These are phyloP conservation scores for Lachancea sp. DNA, from an alignment of 805 yeast species.

Conservation along the genomic window DNA sequence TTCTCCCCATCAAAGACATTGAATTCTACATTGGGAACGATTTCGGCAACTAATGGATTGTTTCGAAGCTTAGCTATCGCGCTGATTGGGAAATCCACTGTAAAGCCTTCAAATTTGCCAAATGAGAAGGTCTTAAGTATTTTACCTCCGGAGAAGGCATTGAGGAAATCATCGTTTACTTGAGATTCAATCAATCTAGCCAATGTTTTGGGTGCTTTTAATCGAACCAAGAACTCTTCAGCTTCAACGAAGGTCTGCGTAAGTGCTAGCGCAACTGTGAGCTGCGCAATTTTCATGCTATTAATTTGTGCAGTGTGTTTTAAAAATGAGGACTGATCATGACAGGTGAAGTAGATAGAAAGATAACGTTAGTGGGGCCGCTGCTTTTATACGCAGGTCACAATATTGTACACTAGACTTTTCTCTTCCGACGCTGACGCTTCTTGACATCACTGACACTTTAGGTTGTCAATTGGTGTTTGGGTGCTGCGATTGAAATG, in stretches of 20 bases:
- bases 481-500: too few relatives aligned
- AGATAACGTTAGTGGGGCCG: too few relatives aligned
- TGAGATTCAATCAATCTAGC: constrained; percentile 45
- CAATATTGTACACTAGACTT: too few relatives aligned
- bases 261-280: constrained; percentile 3
- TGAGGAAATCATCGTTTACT: constrained; percentile 25
- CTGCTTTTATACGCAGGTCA: too few relatives aligned
- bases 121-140: constrained; percentile 51
- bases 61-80: constrained; percentile 41
- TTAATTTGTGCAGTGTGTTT: neutral
- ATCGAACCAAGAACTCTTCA: constrained; percentile 43
- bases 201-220: constrained; percentile 44
- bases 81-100: constrained; percentile 51
- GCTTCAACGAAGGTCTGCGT: constrained; percentile 9
- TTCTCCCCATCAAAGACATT: constrained; percentile 41
- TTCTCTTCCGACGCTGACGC: too few relatives aligned
- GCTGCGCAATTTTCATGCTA: constrained; percentile 1
- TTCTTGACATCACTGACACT: too few relatives aligned
- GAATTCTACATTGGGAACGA: constrained; percentile 60
- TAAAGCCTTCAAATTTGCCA: constrained; percentile 66
- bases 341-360: too few relatives aligned
- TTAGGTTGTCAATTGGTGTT: too few relatives aligned
- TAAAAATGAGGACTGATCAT: neutral
- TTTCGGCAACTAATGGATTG: constrained; percentile 60
- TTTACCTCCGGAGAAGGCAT: constrained; percentile 41